These are phyloP conservation scores for Vinca major DNA, from an alignment of 305 asterid genomes.

Conservation along the genomic window DNA sequence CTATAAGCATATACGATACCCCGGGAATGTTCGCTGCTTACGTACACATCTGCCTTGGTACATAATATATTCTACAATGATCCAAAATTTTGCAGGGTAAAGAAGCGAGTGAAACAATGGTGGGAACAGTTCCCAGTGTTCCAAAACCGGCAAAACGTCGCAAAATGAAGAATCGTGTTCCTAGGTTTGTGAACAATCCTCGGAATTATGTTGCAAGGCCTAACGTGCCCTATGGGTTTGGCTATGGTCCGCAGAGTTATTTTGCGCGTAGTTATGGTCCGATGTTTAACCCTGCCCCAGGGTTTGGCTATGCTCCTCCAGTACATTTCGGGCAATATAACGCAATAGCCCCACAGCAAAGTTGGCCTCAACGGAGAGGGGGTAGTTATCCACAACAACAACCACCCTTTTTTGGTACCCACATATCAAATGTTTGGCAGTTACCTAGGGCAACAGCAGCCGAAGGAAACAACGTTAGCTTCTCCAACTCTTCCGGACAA, in stretches of 20 bases:
- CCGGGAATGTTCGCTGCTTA: too few relatives aligned
- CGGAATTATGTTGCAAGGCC: too few relatives aligned
- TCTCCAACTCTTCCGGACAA: too few relatives aligned
- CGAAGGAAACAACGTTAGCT: neutral
- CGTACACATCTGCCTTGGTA: too few relatives aligned
- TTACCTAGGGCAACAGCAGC: neutral
- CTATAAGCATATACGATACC: neutral
- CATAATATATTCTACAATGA: too few relatives aligned
- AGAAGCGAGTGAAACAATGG: neutral
- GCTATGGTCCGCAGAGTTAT: neutral
- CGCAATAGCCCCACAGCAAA: too few relatives aligned
- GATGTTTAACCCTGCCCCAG: neutral
- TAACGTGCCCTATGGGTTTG: neutral
- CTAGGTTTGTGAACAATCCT: too few relatives aligned
- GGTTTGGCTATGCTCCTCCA: neutral
- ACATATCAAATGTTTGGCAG: neutral
- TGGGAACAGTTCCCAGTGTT: too few relatives aligned
- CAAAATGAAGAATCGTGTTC: neutral
- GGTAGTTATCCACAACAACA: too few relatives aligned
- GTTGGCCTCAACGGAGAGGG: too few relatives aligned
- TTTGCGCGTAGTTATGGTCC: neutral
- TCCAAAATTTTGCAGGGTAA: too few relatives aligned
- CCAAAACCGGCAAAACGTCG: neutral
- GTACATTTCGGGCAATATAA: too few relatives aligned
- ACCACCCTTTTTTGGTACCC: neutral